phyloP scores from a whole-genome alignment of 2,329 filamentous ascomycete genomes.

The Sphaerulina vaccinii region DNA sequence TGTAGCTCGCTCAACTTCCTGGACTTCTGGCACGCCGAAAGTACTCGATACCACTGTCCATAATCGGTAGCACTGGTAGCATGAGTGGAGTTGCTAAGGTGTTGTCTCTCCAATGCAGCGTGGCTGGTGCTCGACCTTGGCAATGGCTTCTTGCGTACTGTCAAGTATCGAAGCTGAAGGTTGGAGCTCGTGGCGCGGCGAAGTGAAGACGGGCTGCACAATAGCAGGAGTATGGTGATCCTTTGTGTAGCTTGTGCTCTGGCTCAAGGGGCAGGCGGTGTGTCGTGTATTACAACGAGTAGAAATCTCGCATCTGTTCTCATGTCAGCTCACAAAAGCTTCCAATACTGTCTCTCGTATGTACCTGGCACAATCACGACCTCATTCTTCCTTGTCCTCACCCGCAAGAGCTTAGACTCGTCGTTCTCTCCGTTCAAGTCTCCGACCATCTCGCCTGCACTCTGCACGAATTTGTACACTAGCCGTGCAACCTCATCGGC shows the following conservation, averaged over 20 bases:
- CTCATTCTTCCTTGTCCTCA: slow-evolving; percentile 83
- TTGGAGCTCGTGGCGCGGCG: too few relatives aligned
- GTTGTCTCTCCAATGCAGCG: too few relatives aligned
- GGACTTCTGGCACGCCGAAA: too few relatives aligned
- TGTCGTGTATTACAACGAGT: slow-evolving; percentile 77
- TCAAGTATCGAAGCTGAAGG: too few relatives aligned
- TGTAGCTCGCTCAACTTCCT: too few relatives aligned
- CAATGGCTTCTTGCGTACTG: too few relatives aligned
- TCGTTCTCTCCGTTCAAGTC: slow-evolving; percentile 75
- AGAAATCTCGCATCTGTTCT: slow-evolving; percentile 67
- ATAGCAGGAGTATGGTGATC: too few relatives aligned
- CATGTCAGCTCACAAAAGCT: neutral
- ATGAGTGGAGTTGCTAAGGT: too few relatives aligned
- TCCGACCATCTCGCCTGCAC: slow-evolving; percentile 67
- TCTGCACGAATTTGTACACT: slow-evolving; percentile 73
- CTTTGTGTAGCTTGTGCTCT: neutral
- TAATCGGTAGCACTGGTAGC: too few relatives aligned
- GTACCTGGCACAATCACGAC: slow-evolving; percentile 72
- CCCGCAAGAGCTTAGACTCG: slow-evolving; percentile 70
- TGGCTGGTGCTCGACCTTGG: too few relatives aligned
- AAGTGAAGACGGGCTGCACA: too few relatives aligned
- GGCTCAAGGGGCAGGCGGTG: slow-evolving; percentile 60
- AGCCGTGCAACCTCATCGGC: slow-evolving; percentile 72
- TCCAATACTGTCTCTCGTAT: slow-evolving; percentile 12
- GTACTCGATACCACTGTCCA: too few relatives aligned